phyloP scores from a whole-genome alignment of 768 basidiomycete species.

The Russula virescens region DNA sequence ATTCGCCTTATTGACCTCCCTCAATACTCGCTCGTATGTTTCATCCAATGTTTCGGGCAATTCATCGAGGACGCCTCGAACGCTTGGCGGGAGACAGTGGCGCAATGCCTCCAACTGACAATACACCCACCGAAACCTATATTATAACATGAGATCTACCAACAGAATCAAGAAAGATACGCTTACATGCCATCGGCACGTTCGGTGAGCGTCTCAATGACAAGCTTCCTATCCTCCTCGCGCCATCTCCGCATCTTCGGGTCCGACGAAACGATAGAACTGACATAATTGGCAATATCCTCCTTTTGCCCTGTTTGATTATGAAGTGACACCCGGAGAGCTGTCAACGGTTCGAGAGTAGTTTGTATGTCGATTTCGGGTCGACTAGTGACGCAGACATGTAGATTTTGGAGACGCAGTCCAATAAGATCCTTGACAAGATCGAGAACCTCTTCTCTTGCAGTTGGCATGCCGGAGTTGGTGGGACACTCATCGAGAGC shows the following conservation, averaged over 20 bases:
- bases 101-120: not conserved
- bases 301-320: not conserved
- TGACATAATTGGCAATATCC: conserved; percentile 3
- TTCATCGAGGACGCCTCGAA: not conserved
- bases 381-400: not conserved
- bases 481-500: conserved; percentile 1
- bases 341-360: not conserved
- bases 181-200: conserved; percentile 1
- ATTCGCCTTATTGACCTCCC: not conserved
- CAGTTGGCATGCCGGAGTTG: not conserved
- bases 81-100: not conserved
- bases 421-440: not conserved
- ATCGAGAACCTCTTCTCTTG: not conserved
- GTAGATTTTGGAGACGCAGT: not conserved
- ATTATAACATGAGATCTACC: not conserved
- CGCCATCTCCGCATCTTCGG: conserved; percentile 2
- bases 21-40: not conserved
- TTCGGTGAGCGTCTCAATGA: not conserved
- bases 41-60: not conserved
- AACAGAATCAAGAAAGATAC: not conserved
- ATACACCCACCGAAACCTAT: not conserved
- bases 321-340: conserved; percentile 1
- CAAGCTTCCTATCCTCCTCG: not conserved
- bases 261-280: not conserved
- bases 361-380: not conserved